Evolutionary conservation across 1,284 basidiomycete genomes (phyloP).

Genomic region (Coniferiporia weirii): DNA sequence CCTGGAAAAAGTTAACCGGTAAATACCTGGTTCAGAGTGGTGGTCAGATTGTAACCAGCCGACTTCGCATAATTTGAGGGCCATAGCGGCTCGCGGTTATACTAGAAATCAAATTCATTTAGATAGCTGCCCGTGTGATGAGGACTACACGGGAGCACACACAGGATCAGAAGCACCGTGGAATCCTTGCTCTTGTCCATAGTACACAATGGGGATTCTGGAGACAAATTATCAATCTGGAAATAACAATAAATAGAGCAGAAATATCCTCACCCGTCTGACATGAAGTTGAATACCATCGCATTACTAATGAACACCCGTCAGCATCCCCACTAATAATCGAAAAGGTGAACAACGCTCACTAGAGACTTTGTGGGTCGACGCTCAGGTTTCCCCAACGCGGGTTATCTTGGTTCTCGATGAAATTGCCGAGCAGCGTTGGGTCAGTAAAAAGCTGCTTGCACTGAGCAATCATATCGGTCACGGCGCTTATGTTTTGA

Average conservation of each 20-base stretch:
- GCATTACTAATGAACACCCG: slow-evolving; percentile 45
- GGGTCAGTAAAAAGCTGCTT: slow-evolving; percentile 46
- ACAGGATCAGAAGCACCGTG: slow-evolving; percentile 58
- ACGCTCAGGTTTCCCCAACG: slow-evolving; percentile 63
- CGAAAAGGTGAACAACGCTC: slow-evolving; percentile 23
- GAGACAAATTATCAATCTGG: slow-evolving; percentile 46
- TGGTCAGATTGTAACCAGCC: slow-evolving; percentile 53
- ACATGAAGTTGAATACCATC: slow-evolving; percentile 62
- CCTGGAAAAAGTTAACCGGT: background rate
- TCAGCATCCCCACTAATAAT: background rate
- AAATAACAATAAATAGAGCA: slow-evolving; percentile 50
- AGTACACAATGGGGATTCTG: slow-evolving; percentile 76
- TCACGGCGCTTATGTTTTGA: slow-evolving; percentile 57
- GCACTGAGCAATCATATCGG: slow-evolving; percentile 45
- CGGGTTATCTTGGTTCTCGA: slow-evolving; percentile 81
- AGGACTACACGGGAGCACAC: slow-evolving; percentile 20
- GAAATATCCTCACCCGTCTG: slow-evolving; percentile 41
- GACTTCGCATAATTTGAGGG: slow-evolving; percentile 61
- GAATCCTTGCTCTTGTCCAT: slow-evolving; percentile 72
- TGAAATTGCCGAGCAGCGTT: slow-evolving; percentile 64
- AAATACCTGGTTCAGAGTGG: slow-evolving; percentile 55
- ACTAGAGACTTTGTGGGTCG: slow-evolving; percentile 60
- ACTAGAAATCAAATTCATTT: slow-evolving; percentile 30
- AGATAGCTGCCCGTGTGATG: background rate
- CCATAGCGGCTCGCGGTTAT: slow-evolving; percentile 78